These are phyloP conservation scores for Neodidymelliopsis sp. DNA, from an alignment of 2,329 filamentous ascomycete species.

Conservation along the genomic window DNA sequence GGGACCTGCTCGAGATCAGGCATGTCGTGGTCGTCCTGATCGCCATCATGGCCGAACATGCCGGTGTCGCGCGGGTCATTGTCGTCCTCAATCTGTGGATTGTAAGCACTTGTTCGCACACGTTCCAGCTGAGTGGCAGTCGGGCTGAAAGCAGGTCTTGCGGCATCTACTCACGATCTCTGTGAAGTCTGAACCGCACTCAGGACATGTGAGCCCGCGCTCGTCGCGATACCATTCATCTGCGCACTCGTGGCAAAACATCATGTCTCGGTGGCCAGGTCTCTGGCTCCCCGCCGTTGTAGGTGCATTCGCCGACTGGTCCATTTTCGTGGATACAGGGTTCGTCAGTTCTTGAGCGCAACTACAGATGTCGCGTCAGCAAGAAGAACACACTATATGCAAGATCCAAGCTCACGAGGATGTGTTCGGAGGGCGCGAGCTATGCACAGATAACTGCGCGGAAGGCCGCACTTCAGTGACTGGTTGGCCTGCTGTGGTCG, in stretches of 20 bases:
- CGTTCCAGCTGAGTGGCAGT: background rate
- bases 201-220: constrained; percentile 74
- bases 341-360: too few species aligned
- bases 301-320: constrained; percentile 21
- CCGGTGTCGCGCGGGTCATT: constrained; percentile 67
- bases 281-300: constrained; percentile 17
- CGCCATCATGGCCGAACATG: constrained; percentile 37
- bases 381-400: constrained; percentile 2
- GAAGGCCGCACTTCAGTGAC: constrained; percentile 32
- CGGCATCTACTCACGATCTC: constrained; percentile 75
- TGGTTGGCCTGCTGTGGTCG: constrained; percentile 26
- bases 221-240: constrained; percentile 82
- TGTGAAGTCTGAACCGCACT: constrained; percentile 78
- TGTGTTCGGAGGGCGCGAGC: constrained; percentile 19
- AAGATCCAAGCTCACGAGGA: constrained; percentile 23
- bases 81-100: constrained; percentile 56
- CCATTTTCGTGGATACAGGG: constrained; percentile 26
- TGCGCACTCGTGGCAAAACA: constrained; percentile 84
- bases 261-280: constrained; percentile 65
- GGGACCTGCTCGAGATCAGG: constrained; percentile 36
- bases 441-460: constrained; percentile 24
- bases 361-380: constrained; percentile 11
- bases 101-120: constrained; percentile 27
- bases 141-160: constrained; percentile 16
- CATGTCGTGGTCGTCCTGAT: constrained; percentile 41